Evolutionary conservation across 768 basidiomycete species (phyloP), one percentile per base, ranked within the genome.

Genomic region (Phanerodontia chrysosporium): DNA sequence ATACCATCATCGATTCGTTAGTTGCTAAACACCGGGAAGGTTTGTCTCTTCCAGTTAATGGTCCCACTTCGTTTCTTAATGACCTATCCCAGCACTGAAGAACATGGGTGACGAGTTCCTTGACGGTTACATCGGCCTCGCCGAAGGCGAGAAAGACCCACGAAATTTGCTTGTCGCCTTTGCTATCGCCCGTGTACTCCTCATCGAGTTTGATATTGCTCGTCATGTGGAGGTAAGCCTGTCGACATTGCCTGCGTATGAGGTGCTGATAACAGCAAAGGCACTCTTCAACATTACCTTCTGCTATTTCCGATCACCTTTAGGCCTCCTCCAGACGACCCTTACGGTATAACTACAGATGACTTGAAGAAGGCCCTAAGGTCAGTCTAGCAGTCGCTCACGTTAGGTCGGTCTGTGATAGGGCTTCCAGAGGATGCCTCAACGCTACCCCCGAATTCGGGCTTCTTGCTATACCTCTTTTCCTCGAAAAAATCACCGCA

Each of bases 281-380:
- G 83, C 87, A 53, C 77, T 98, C 49, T 98, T 96, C 75, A 92
- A 98, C 66, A 87, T 98, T 69, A 90, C 88, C 0, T 98, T 95
- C 72, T 98, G 97, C 71, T 99, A 99, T 72, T 99, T 98, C 74
- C 97, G 0, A 98, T 99, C 57, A 92, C 94, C 0, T 99, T 97
- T 76, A 83, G 90, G 58, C 94, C 96, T 9, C 93, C 95, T 18
- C 89, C 93, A 0, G 87, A 94, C 64, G 95, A 98, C 68, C 94
- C 93, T 18, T 95, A 96, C 70, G 89, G 90, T 3, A 95, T 99
- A 59, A 90, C 87, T 2, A 78, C 90, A 0, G 92, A 95, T 30
- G 91, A 98, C 68, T 80, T 99, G 22, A 89, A 89, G 66, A 63
- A 69, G 53, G 77, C 87, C 1, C 79, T 98, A 16, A 79, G 86